Evolutionary conservation across 176 grass and related monocot species (phyloP).

Genomic region (Elaeis guineensis): DNA sequence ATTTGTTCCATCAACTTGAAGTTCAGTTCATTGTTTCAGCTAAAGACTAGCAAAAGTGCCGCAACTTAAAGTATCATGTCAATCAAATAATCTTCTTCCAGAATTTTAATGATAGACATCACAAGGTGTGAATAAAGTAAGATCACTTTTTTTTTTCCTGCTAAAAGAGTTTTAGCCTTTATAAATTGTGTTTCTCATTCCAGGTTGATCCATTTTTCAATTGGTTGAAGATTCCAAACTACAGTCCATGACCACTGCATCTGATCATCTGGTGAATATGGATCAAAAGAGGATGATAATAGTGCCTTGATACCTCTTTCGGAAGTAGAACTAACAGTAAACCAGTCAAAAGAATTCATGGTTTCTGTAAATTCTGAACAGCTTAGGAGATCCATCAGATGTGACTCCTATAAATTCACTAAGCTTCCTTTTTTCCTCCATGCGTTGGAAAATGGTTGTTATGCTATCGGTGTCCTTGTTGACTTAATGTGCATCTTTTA

Average conservation of each 20-base stretch:
- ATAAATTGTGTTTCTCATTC: conserved; percentile 16
- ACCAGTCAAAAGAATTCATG: conserved; percentile 83
- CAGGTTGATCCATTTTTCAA: conserved; percentile 84
- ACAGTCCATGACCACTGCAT: conserved; percentile 48
- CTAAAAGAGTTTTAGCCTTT: conserved; percentile 9
- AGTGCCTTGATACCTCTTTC: conserved; percentile 60
- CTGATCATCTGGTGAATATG: conserved; percentile 44
- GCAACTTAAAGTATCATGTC: too few relatives aligned
- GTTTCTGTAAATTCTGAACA: conserved; percentile 82
- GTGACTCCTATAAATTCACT: too few relatives aligned
- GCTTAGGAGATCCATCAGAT: conserved; percentile 55
- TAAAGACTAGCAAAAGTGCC: too few relatives aligned
- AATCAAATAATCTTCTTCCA: too few relatives aligned
- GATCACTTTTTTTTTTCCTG: not conserved
- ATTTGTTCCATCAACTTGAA: too few relatives aligned
- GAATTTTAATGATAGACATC: too few relatives aligned
- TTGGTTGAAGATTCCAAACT: conserved; percentile 78
- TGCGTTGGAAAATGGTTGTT: not conserved
- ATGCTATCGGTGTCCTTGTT: conserved; percentile 8
- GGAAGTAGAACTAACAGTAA: conserved; percentile 68
- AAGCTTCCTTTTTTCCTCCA: conserved; percentile 11
- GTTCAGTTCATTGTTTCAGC: too few relatives aligned
- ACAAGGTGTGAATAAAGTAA: not conserved
- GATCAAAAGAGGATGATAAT: conserved; percentile 75
- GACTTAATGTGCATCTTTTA: conserved; percentile 28